Conservation (phyloP, 1,284 basidiomycete genomes). For the Ustilago lituana region DNA sequence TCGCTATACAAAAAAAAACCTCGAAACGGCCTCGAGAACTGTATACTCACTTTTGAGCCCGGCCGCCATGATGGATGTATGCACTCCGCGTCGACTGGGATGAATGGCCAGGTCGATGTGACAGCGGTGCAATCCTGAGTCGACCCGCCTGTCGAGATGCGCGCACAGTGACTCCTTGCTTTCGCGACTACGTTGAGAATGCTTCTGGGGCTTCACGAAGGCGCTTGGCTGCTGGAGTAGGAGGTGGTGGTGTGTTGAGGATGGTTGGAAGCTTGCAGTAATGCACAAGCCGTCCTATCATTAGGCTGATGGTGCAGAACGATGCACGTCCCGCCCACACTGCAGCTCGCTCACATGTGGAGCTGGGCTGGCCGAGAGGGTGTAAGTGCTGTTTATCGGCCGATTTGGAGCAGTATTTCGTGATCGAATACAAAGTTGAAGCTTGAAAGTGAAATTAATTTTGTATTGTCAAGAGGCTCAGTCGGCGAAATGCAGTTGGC, state of each 20-base stretch:
- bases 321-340: conserved; percentile 2
- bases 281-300: conserved; percentile 2
- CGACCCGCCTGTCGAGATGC: too few species aligned
- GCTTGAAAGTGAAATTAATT: background rate
- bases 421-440: conserved; percentile 16
- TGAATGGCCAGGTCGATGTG: conserved; percentile 9
- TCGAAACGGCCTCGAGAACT: too few species aligned
- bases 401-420: conserved; percentile 5
- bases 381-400: background rate
- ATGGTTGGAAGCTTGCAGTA: background rate
- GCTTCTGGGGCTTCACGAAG: too few species aligned
- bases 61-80: conserved; percentile 47
- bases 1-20: too few species aligned
- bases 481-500: too few species aligned
- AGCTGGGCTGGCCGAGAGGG: too few species aligned
- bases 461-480: too few species aligned
- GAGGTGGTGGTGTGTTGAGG: background rate
- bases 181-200: too few species aligned
- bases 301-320: conserved; percentile 2
- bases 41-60: conserved; percentile 55
- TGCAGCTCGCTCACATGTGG: conserved; percentile 8
- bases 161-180: too few species aligned
- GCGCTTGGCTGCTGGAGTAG: background rate
- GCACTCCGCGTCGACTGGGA: background rate
- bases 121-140: too few species aligned